phyloP scores from a whole-genome alignment of 371 early-diverging fungal genomes.

The Synchytrium microbalum region DNA sequence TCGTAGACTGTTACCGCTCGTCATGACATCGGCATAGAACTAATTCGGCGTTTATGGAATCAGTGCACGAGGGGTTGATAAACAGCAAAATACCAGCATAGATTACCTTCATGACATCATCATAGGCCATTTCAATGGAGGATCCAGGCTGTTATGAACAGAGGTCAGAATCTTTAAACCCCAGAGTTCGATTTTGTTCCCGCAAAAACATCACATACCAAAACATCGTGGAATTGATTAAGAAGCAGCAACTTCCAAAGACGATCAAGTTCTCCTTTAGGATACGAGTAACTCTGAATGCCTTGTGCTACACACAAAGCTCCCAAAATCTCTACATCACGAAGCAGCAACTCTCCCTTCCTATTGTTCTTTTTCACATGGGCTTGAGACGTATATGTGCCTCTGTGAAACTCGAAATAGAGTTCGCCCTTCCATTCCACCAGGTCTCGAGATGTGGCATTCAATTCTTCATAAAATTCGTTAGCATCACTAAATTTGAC shows the following conservation, averaged over 20 bases:
- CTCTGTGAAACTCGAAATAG: constrained; percentile 94
- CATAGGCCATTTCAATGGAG: constrained; percentile 79
- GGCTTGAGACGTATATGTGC: constrained; percentile 93
- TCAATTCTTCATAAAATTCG: constrained; percentile 70
- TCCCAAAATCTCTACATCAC: constrained; percentile 72
- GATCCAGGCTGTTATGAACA: constrained; percentile 73
- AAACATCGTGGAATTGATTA: constrained; percentile 94
- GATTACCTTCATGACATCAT: constrained; percentile 63
- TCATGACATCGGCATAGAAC: constrained; percentile 41
- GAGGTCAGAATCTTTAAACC: background rate
- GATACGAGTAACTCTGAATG: constrained; percentile 44
- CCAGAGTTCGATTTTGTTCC: background rate
- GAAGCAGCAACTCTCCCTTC: constrained; percentile 70
- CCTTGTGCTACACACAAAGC: constrained; percentile 15
- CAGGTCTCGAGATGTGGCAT: constrained; percentile 54
- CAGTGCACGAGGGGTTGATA: too few species aligned
- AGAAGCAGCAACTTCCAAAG: constrained; percentile 89
- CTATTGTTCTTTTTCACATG: constrained; percentile 79
- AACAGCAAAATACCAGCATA: too few species aligned
- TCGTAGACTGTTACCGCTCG: constrained; percentile 28
- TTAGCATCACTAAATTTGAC: constrained; percentile 67
- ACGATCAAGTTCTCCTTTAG: constrained; percentile 58
- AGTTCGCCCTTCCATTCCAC: constrained; percentile 89
- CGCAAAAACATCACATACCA: constrained; percentile 7
- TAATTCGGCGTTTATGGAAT: too few species aligned